Base-by-base conservation (phyloP, 129 eudicot species). In the Glebionis coronaria region DNA sequence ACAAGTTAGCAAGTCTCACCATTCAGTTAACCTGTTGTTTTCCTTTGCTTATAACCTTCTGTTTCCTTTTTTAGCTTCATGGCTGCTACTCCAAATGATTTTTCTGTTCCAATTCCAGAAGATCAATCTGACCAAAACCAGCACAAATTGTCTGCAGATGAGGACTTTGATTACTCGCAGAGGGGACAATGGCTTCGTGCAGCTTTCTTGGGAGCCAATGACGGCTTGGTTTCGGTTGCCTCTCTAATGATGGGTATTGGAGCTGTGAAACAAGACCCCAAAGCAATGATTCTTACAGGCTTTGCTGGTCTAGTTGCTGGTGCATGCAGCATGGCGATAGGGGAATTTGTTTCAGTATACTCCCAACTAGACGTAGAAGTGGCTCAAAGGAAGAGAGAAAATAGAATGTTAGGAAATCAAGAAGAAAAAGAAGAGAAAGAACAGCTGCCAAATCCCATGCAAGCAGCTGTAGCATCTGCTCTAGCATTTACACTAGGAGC, bases 391-490 rank as follows among this genome's bases (percentile, higher is more conserved):
- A 78, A 66, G 40, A 58, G 82, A 74, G 79, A 68, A 8, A 61
- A 29, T 7, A 67, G 35, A 63, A 46, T 14, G 25, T 12, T 20
- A 12, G 67, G 16, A 19, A 10, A 11, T 15, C 23, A 44, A 23
- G 25, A 23, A 0, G 64, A 19, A 0, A 67, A 52, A 27, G 70
- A 19, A 0, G 68, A 76, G 23, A 55, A 67, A 27, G 75, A 75
- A 65, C 16, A 60, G 31, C 44, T 85, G 72, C 92, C 88, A 0
- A 85, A 68, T 65, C 92, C 88, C 0, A 16, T 51, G 16, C 85
- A 82, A 63, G 92, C 88, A 8, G 92, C 88, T 0, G 77, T 75
- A 3, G 88, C 92, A 19, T 85, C 92, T 9, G 88, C 85, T 1
- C 68, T 77, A 0, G 85, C 88, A 42, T 85, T 85, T 53, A 53